phyloP scores from a whole-genome alignment of 805 yeast species.

The Nakazawaea ambrosiae region DNA sequence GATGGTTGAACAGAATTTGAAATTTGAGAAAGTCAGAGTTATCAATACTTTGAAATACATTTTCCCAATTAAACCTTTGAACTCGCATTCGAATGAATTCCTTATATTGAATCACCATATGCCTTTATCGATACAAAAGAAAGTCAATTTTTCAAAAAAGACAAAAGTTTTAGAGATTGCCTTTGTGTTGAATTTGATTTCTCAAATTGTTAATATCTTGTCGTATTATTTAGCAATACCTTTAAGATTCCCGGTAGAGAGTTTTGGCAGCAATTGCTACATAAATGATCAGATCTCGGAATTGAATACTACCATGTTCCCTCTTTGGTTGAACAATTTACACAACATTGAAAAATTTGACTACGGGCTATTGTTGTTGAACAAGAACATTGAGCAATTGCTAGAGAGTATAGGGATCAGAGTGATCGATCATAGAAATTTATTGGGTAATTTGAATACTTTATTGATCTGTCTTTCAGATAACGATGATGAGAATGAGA shows the following conservation, averaged over 20 bases:
- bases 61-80: conserved; percentile 11
- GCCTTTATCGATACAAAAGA: conserved; percentile 7
- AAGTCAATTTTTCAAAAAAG: conserved; percentile 18
- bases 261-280: conserved; percentile 40
- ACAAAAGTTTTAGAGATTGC: conserved; percentile 32
- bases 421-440: conserved; percentile 23
- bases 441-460: conserved; percentile 27
- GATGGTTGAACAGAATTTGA: conserved; percentile 2
- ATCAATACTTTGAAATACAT: conserved; percentile 2
- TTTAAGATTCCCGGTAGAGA: conserved; percentile 41
- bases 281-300: conserved; percentile 40
- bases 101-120: conserved; percentile 5
- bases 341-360: conserved; percentile 34
- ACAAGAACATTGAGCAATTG: conserved; percentile 40
- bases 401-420: conserved; percentile 23
- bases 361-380: conserved; percentile 39
- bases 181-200: conserved; percentile 41
- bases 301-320: conserved; percentile 33
- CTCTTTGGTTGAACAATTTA: conserved; percentile 33
- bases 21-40: conserved; percentile 2
- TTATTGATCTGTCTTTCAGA: conserved; percentile 23
- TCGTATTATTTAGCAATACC: conserved; percentile 36
- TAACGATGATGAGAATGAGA: conserved; percentile 8
- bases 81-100: conserved; percentile 10
- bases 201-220: conserved; percentile 32